phyloP scores from a whole-genome alignment of 352 stramenopile genomes.

The Pythium grandisporangium region DNA sequence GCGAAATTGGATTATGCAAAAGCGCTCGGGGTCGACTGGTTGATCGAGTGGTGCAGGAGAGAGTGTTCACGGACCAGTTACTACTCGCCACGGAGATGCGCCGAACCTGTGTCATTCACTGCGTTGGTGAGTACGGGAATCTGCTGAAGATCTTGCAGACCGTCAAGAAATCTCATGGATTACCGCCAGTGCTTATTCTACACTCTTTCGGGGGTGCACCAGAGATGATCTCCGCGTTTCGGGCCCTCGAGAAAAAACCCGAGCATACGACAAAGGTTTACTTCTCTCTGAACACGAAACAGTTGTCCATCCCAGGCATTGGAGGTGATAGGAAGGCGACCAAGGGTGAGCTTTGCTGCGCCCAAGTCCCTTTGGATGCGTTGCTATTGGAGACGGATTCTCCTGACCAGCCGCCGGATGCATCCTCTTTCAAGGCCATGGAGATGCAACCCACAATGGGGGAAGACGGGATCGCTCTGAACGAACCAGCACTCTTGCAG shows the following conservation, averaged over 20 bases:
- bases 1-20: conserved; percentile 78
- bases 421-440: no score
- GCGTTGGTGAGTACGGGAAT: conserved; percentile 60
- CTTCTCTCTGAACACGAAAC: conserved; percentile 72
- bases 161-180: conserved; percentile 2
- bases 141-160: conserved; percentile 44
- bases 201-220: conserved; percentile 58
- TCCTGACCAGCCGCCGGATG: conserved; percentile 43
- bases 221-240: conserved; percentile 45
- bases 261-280: conserved; percentile 27
- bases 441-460: no score
- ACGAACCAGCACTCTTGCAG: conserved; percentile 44
- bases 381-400: conserved; percentile 71
- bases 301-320: conserved; percentile 16
- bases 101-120: conserved; percentile 61
- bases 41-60: conserved; percentile 29
- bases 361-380: conserved; percentile 24
- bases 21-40: conserved; percentile 38
- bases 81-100: conserved; percentile 33
- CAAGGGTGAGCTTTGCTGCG: conserved; percentile 21
- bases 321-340: conserved; percentile 1
- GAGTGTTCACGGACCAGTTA: conserved; percentile 41
- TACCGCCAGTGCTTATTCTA: conserved; percentile 47
- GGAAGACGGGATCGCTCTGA: conserved; percentile 22
- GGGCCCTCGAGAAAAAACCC: conserved; percentile 18